Evolutionary conservation across 2,329 filamentous ascomycete genomes (phyloP).

Genomic region (Bipolaris sorokiniana): DNA sequence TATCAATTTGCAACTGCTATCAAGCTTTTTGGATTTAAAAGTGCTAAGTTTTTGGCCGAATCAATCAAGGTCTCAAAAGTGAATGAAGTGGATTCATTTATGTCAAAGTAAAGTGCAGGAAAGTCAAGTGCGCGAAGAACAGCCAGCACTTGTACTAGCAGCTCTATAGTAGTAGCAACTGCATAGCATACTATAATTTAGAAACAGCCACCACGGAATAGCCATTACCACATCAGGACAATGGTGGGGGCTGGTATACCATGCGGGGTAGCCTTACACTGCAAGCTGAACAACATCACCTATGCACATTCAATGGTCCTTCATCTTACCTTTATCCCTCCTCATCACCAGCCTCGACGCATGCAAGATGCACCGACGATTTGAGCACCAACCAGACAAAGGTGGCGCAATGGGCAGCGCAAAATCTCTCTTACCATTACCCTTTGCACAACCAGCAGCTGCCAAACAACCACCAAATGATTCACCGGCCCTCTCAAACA

Average conservation of each 20-base stretch:
- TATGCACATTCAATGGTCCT: neutral
- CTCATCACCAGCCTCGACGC: neutral
- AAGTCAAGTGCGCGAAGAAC: neutral
- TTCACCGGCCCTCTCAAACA: constrained; percentile 11
- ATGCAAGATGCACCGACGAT: constrained; percentile 3
- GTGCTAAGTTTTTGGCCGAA: neutral
- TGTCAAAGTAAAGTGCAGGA: neutral
- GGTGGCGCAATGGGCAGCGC: constrained; percentile 17
- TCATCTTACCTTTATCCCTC: neutral
- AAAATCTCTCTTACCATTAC: constrained; percentile 16
- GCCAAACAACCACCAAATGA: constrained; percentile 6
- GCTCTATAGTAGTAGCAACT: neutral
- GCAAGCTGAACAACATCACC: constrained; percentile 1
- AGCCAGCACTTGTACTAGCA: neutral
- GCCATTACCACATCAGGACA: neutral
- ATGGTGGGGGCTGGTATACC: constrained; percentile 1
- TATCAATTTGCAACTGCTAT: neutral
- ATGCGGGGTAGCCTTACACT: constrained; percentile 11
- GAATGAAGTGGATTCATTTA: neutral
- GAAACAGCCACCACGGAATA: neutral
- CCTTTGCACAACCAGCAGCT: constrained; percentile 17
- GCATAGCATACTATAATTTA: no score
- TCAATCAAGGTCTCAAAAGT: neutral
- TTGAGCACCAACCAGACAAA: constrained; percentile 20
- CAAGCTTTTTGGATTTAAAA: no score